Conservation (phyloP, 257 asterid genomes). For the Solanum microdontum region DNA sequence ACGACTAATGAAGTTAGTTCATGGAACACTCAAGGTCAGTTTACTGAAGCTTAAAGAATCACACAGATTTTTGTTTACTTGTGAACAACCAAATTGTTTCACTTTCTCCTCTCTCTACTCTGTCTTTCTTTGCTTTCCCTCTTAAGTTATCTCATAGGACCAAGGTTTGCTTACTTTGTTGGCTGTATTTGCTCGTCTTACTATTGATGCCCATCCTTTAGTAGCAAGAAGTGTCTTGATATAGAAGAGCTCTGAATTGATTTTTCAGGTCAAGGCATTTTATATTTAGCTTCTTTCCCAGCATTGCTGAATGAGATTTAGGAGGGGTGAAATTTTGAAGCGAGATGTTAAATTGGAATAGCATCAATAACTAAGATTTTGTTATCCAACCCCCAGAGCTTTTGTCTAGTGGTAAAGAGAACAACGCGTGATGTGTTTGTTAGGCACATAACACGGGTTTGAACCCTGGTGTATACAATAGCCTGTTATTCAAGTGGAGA, state of each 20-base stretch:
- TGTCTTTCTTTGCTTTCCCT: neutral
- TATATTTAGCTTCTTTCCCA: neutral
- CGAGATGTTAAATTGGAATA: neutral
- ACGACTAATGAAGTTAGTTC: conserved; percentile 77
- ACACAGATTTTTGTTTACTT: neutral
- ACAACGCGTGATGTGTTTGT: neutral
- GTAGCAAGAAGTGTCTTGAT: neutral
- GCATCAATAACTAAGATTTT: neutral
- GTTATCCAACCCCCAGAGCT: neutral
- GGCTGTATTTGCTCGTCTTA: neutral
- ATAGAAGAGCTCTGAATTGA: neutral
- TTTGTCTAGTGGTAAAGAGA: neutral
- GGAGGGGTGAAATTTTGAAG: neutral
- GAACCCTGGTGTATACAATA: neutral
- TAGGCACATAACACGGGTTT: neutral
- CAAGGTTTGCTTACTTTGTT: neutral
- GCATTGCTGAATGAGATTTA: neutral
- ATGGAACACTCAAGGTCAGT: conserved; percentile 73
- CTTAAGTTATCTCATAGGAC: neutral
- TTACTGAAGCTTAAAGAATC: neutral
- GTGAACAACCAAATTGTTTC: neutral
- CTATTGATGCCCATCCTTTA: neutral
- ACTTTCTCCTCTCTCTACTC: neutral
- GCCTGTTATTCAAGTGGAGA: neutral
- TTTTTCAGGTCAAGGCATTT: neutral